Conservation (phyloP, 352 stramenopile genomes). For the Pelagophyceae sp. region DNA sequence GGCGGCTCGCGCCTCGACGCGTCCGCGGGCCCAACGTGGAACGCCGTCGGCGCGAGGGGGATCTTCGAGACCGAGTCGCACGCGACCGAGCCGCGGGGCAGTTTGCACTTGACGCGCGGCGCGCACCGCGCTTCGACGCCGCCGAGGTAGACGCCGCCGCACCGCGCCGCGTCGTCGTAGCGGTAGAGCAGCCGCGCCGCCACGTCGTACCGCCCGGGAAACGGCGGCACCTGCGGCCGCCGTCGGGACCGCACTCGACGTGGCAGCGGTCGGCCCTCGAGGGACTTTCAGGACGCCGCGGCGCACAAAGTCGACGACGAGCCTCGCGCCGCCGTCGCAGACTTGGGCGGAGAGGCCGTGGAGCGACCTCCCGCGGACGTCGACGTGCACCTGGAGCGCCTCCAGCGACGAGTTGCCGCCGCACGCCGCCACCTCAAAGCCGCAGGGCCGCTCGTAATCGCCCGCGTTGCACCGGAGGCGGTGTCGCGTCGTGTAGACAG, state of each 20-base stretch:
- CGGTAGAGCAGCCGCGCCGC: neutral
- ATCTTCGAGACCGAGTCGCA: neutral
- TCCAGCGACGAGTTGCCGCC: neutral
- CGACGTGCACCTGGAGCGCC: neutral
- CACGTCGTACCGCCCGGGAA: neutral
- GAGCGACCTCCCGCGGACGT: neutral
- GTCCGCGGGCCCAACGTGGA: neutral
- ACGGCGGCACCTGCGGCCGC: no score
- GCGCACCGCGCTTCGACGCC: neutral
- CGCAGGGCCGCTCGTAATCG: neutral
- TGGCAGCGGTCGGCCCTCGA: no score
- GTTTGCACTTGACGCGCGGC: neutral
- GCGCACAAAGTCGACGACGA: neutral
- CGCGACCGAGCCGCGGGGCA: neutral
- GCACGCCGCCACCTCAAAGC: conserved; percentile 11
- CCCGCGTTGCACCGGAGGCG: neutral
- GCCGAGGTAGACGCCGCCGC: neutral
- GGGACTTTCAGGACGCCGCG: no score
- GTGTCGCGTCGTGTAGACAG: neutral
- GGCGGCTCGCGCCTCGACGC: neutral
- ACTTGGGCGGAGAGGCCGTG: neutral
- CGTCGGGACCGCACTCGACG: no score
- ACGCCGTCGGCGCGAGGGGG: neutral
- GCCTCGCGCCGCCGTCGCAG: neutral
- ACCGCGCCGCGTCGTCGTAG: neutral